Percentiles rank a stretch among this genome's conserved stretches.
These are phyloP conservation scores for Aureobasidium vineae DNA, from an alignment of 2,329 filamentous ascomycete species.

Conservation along the genomic window DNA sequence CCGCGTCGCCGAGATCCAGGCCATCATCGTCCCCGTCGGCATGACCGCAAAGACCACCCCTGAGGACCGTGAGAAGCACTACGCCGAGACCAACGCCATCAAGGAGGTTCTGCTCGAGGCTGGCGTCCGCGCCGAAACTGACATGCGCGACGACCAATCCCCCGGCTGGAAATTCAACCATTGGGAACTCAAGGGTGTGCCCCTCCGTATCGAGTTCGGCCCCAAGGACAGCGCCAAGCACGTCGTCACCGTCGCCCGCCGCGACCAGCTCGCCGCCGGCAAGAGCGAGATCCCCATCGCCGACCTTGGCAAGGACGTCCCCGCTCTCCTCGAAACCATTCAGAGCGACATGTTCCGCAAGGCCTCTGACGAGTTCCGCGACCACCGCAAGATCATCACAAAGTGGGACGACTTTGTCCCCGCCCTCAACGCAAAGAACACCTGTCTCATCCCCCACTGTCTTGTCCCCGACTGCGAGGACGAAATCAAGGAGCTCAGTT, in stretches of 20 bases:
- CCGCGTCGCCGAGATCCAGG: slow-evolving; percentile 80
- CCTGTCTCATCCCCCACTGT: slow-evolving; percentile 90
- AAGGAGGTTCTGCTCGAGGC: slow-evolving; percentile 66
- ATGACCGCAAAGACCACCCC: slow-evolving; percentile 83
- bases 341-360: slow-evolving; percentile 76
- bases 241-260: slow-evolving; percentile 79
- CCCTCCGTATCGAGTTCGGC: slow-evolving; percentile 90
- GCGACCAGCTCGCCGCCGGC: slow-evolving; percentile 66
- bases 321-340: slow-evolving; percentile 82
- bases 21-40: slow-evolving; percentile 86
- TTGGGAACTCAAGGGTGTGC: slow-evolving; percentile 95
- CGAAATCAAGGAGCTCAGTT: slow-evolving; percentile 89
- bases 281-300: slow-evolving; percentile 77
- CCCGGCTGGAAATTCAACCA: slow-evolving; percentile 99
- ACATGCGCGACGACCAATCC: slow-evolving; percentile 84
- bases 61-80: slow-evolving; percentile 73
- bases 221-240: slow-evolving; percentile 88
- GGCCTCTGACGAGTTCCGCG: slow-evolving; percentile 73
- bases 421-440: slow-evolving; percentile 85
- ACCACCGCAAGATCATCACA: slow-evolving; percentile 76
- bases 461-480: slow-evolving; percentile 83
- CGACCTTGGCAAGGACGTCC: slow-evolving; percentile 70
- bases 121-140: slow-evolving; percentile 74
- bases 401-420: slow-evolving; percentile 91
- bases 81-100: slow-evolving; percentile 72